A percentile compares a stretch with the other conserved stretches of the same genome.
Conservation (phyloP, 305 asterid species). For the Coffea humblotiana region DNA sequence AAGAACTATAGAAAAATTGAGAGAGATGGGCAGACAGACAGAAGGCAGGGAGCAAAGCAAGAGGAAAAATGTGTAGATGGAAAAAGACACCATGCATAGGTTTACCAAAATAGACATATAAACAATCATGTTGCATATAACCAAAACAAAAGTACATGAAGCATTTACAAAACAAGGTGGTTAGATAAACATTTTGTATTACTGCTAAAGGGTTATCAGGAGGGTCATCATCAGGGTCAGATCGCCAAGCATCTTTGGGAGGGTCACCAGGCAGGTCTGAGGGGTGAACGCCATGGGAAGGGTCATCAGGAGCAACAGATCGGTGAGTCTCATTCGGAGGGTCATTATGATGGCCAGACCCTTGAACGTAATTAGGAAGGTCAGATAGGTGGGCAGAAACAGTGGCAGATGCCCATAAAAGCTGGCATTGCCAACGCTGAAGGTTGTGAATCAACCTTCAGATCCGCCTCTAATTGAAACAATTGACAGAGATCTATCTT, state of each 20-base stretch:
- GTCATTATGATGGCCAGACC: constrained; percentile 35
- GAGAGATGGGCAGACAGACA: not conserved
- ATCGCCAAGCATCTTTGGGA: not conserved
- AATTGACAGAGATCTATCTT: constrained; percentile 47
- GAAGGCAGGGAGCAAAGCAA: not conserved
- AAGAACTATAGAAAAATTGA: not conserved
- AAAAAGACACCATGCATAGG: not conserved
- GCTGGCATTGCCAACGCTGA: constrained; percentile 59
- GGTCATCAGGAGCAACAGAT: constrained; percentile 31
- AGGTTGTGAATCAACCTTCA: constrained; percentile 30
- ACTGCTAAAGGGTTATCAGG: not conserved
- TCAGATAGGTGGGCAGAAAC: constrained; percentile 47
- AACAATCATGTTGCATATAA: not conserved
- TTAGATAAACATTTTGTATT: constrained; percentile 5
- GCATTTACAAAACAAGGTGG: constrained; percentile 10
- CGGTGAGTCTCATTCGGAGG: constrained; percentile 39
- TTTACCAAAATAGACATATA: not conserved
- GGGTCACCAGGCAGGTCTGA: not conserved
- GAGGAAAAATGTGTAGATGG: not conserved
- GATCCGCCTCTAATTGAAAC: constrained; percentile 62
- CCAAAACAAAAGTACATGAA: not conserved
- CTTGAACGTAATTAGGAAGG: constrained; percentile 36
- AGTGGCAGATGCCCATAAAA: constrained; percentile 29
- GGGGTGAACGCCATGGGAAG: not conserved
- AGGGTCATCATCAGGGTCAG: constrained; percentile 1